A percentile compares a stretch with the other conserved stretches of the same genome.
Evolutionary conservation across 1,139 yeast species (phyloP).

Genomic region (Candida sanyaensis): DNA sequence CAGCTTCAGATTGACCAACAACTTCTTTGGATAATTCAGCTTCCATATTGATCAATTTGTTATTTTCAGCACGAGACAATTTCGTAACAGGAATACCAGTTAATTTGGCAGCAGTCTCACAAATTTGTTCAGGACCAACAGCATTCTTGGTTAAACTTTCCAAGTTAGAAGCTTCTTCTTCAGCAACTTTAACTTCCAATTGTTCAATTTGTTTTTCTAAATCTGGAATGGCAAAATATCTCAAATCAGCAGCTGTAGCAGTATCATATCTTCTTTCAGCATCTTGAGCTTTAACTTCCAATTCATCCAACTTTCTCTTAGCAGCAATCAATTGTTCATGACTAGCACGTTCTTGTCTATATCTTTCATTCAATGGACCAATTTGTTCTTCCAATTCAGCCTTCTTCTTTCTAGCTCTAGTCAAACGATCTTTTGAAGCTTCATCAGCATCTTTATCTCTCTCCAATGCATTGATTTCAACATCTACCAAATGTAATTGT

Average conservation of each 20-base stretch:
- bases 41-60: conserved; percentile 94
- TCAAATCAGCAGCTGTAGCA: conserved; percentile 91
- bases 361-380: conserved; percentile 83
- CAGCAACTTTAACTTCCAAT: conserved; percentile 75
- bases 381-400: conserved; percentile 86
- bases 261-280: conserved; percentile 98
- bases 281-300: conserved; percentile 89
- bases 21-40: conserved; percentile 77
- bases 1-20: conserved; percentile 96
- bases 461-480: conserved; percentile 94
- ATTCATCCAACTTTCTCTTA: conserved; percentile 87
- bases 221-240: conserved; percentile 97
- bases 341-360: conserved; percentile 84
- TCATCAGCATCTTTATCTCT: conserved; percentile 92
- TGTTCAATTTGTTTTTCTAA: conserved; percentile 72
- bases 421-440: conserved; percentile 83
- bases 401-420: conserved; percentile 72
- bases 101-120: conserved; percentile 95
- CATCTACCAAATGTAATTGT: conserved; percentile 85
- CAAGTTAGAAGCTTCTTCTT: conserved; percentile 64
- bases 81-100: conserved; percentile 99
- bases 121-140: conserved; percentile 90
- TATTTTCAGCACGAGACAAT: conserved; percentile 91
- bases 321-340: conserved; percentile 89
- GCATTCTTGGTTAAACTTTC: conserved; percentile 79